Evolutionary conservation across 208 protist species (phyloP).

Genomic region (Ichthyophonus hoferi): DNA sequence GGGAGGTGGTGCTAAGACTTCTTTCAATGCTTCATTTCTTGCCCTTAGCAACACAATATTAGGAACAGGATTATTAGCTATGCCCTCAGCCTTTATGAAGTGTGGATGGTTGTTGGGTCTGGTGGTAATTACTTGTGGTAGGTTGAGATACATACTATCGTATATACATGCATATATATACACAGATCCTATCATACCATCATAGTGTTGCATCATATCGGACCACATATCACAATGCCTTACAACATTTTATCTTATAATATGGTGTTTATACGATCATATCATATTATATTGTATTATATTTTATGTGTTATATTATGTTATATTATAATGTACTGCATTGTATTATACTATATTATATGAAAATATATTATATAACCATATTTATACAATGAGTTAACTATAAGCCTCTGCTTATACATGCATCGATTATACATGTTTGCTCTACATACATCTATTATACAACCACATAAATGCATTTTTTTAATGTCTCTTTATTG

Average conservation of each 20-base stretch:
- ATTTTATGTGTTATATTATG: neutral
- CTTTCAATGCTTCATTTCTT: neutral
- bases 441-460: too few relatives aligned
- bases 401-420: too few relatives aligned
- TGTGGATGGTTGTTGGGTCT: neutral
- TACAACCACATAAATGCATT: too few relatives aligned
- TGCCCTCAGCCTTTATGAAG: neutral
- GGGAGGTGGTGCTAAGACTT: neutral
- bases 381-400: slow-evolving; percentile 1
- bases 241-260: neutral
- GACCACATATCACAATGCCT: neutral
- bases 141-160: neutral
- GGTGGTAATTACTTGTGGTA: neutral
- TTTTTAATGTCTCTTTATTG: too few relatives aligned
- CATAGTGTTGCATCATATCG: neutral
- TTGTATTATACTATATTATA: neutral
- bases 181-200: neutral
- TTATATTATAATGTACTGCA: neutral
- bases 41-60: neutral
- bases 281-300: neutral
- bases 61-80: neutral
- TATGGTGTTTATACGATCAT: neutral
- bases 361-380: neutral
- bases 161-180: neutral
- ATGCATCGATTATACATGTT: too few relatives aligned